These are phyloP conservation scores for Cucurbita ficifolia DNA, from an alignment of 306 rosid genomes.

Conservation along the genomic window DNA sequence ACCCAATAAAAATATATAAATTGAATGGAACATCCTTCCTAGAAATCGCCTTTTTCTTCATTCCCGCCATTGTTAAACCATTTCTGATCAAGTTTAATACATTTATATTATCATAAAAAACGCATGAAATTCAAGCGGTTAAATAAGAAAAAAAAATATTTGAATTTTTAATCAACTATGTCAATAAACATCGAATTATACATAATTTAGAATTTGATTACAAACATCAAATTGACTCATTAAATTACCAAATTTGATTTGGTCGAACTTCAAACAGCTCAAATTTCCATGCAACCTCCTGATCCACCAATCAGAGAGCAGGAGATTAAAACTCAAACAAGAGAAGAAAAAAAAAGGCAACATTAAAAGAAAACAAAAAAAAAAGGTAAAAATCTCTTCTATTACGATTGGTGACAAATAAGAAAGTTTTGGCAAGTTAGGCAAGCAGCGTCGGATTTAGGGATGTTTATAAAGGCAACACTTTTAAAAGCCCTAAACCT, in stretches of 20 bases:
- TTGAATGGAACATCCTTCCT: background rate
- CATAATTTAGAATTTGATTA: no score
- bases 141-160: no score
- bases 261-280: background rate
- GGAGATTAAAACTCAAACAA: background rate
- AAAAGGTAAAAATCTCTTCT: no score
- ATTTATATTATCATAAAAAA: no score
- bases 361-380: background rate
- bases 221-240: background rate
- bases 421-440: background rate
- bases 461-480: background rate
- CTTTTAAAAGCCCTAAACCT: no score
- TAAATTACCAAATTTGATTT: background rate
- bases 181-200: no score
- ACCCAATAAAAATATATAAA: background rate
- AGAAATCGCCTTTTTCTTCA: background rate
- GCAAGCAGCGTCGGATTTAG: background rate
- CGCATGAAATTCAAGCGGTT: no score
- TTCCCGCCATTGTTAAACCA: slow-evolving; percentile 1
- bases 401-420: background rate
- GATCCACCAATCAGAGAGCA: background rate
- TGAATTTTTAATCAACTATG: no score
- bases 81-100: background rate
- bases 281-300: background rate
- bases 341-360: background rate